Evolutionary conservation across 148 eudicot genomes (phyloP).

Genomic region (Vaccinium darrowii): DNA sequence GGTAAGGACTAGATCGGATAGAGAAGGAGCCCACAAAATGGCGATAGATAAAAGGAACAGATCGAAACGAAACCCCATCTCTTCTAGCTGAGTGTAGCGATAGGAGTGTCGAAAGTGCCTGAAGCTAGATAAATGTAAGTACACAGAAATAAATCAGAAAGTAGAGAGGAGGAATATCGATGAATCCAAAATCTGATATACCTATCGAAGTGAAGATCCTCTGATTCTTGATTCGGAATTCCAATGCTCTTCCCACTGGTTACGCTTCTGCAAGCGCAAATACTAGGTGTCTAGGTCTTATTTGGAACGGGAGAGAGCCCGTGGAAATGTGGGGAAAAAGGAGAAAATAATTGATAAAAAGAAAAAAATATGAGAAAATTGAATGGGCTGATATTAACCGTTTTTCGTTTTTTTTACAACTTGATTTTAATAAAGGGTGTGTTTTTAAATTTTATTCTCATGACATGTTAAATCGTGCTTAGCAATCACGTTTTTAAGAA

Average conservation of each 20-base stretch:
- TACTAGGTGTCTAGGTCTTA: too few species aligned
- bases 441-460: too few species aligned
- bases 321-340: too few species aligned
- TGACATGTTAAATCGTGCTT: too few species aligned
- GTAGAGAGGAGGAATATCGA: neutral
- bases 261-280: neutral
- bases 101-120: neutral
- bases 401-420: too few species aligned
- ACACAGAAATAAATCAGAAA: neutral
- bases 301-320: too few species aligned
- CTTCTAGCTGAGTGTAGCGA: neutral
- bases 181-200: neutral
- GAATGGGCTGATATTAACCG: too few species aligned
- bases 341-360: too few species aligned
- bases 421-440: too few species aligned
- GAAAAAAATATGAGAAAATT: too few species aligned
- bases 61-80: conserved; percentile 39
- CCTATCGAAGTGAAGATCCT: neutral
- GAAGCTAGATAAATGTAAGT: neutral
- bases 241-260: neutral
- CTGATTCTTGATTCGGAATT: neutral
- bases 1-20: conserved; percentile 81
- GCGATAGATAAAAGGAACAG: conserved; percentile 31
- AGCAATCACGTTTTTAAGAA: too few species aligned
- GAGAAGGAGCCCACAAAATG: conserved; percentile 35